Evolutionary conservation across 352 stramenopile species (phyloP).

Genomic region (Phytophthora hibernalis): DNA sequence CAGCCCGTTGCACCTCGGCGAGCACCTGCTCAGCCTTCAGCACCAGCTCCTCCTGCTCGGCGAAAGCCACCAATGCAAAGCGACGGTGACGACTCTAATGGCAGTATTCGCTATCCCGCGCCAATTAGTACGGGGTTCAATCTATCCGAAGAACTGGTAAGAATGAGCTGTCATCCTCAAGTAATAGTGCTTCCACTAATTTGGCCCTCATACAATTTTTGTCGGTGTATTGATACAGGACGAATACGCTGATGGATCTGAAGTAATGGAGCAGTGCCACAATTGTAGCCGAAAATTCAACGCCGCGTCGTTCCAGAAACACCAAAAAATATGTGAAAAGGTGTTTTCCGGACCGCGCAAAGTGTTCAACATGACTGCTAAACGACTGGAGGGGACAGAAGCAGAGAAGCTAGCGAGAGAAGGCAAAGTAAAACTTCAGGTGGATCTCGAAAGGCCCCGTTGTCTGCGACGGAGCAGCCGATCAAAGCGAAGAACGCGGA

Average conservation of each 20-base stretch:
- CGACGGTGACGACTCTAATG: constrained; percentile 41
- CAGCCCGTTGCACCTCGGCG: constrained; percentile 27
- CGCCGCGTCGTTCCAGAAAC: constrained; percentile 71
- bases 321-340: constrained; percentile 88
- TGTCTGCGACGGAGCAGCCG: constrained; percentile 52
- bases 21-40: constrained; percentile 21
- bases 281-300: constrained; percentile 90
- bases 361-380: constrained; percentile 87
- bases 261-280: constrained; percentile 75
- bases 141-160: constrained; percentile 43
- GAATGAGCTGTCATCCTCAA: background rate
- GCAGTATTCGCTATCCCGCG: constrained; percentile 36
- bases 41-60: constrained; percentile 19
- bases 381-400: constrained; percentile 75
- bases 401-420: constrained; percentile 75
- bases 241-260: constrained; percentile 55
- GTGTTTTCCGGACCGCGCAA: constrained; percentile 87
- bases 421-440: constrained; percentile 32
- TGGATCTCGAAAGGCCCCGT: constrained; percentile 24
- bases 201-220: background rate
- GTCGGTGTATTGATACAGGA: constrained; percentile 33
- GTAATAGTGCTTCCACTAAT: background rate
- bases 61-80: constrained; percentile 35
- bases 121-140: constrained; percentile 56
- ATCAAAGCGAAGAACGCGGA: constrained; percentile 59